Base-by-base conservation (phyloP, 441 rosid genomes). In the Biscutella laevigata region DNA sequence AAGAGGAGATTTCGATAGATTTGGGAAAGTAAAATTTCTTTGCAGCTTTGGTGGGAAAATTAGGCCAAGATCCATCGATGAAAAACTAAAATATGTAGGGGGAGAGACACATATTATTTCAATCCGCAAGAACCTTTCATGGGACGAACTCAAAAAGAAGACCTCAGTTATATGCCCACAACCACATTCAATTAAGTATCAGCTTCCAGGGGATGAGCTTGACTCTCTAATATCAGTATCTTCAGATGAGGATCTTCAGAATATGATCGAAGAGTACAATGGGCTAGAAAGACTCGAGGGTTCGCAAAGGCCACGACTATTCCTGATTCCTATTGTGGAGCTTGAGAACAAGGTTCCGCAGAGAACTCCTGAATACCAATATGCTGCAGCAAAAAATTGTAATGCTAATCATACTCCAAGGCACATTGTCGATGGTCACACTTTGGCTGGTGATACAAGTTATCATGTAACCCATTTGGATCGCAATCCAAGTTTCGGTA, bases 141-240 rank as follows among this genome's bases (percentile, higher is more conserved):
- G 75, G 77, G 64, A 64, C 30, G 80, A 77, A 43, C 77, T 80
- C 52, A 73, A 72, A 59, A 69, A 58, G 69, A 77, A 77, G 59
- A 77, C 77, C 3, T 61, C 65, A 11, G 63, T 29, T 46, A 61
- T 74, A 37, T 80, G 78, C 70, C 68, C 60, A 21, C 73, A 64
- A 9, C 58, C 78, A 32, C 81, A 78, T 64, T 64, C 76, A 1
- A 71, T 81, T 34, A 81, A 79, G 71, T 81, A 79, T 59, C 88
- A 81, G 66, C 84, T 81, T 58, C 88, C 88, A n/a, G 80, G 77
- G 11, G 88, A 77, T 65, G 84, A 78, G 59, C 81, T 81, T 41
- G 88, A 78, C 62, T 74, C 84, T 1, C 54, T 81, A 16, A 78
- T 81, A 67, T 78, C 88, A 0, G 84, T 79, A 4, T 72, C 82